Evolutionary conservation across 2,329 filamentous ascomycete genomes (phyloP).

Genomic region (Cordyceps tenuipes): DNA sequence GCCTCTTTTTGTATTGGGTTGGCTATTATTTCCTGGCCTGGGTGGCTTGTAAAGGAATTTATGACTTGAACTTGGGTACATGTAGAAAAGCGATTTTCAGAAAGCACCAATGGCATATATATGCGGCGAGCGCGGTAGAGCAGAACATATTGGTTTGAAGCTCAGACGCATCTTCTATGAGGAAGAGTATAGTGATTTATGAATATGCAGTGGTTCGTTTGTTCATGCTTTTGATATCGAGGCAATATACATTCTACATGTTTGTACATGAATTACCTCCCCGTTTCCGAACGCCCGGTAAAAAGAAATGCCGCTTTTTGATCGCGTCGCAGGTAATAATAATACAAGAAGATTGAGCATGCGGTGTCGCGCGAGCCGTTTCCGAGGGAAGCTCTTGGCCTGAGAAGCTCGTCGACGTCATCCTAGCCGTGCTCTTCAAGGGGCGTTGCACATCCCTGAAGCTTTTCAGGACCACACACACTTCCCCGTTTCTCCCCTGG

Average conservation of each 20-base stretch:
- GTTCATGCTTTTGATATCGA: not conserved
- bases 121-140: not conserved
- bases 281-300: constrained; percentile 3
- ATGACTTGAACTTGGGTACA: constrained; percentile 9
- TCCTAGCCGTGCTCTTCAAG: not conserved
- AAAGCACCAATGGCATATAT: constrained; percentile 8
- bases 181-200: not conserved
- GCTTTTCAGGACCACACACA: not conserved
- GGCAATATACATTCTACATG: not conserved
- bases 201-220: not conserved
- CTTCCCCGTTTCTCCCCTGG: not conserved
- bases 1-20: not conserved
- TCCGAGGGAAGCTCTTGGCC: not conserved
- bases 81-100: not conserved
- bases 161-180: too few relatives aligned
- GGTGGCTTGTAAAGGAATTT: not conserved
- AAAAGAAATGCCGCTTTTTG: not conserved
- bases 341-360: not conserved
- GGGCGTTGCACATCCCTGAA: not conserved
- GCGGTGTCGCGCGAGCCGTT: not conserved
- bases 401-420: not conserved
- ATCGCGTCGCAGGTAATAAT: constrained; percentile 4
- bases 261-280: constrained; percentile 2
- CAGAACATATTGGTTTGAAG: not conserved
- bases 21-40: not conserved